These are phyloP conservation scores for Erysimum pusillum DNA, from an alignment of 441 rosid genomes.

Conservation along the genomic window DNA sequence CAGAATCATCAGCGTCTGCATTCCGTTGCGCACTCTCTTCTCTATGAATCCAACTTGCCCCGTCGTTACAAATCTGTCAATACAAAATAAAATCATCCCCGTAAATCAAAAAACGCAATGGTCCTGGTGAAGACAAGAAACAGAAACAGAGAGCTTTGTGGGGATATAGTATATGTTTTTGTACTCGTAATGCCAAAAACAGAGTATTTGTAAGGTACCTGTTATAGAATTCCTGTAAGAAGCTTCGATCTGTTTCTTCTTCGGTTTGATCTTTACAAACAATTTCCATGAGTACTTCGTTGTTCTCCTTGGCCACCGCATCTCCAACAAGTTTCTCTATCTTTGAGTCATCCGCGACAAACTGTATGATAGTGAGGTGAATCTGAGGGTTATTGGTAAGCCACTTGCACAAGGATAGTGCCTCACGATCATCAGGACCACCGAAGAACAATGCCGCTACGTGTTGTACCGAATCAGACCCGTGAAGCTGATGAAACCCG, in stretches of 20 bases:
- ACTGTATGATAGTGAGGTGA: constrained; percentile 68
- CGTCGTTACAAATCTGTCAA: constrained; percentile 64
- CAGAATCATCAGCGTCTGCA: constrained; percentile 54
- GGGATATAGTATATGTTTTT: too few species aligned
- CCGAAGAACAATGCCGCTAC: constrained; percentile 80
- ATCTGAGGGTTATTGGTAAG: constrained; percentile 56
- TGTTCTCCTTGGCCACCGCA: constrained; percentile 39
- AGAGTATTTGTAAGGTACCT: constrained; percentile 48
- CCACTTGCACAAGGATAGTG: constrained; percentile 70
- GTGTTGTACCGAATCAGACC: constrained; percentile 58
- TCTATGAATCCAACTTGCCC: constrained; percentile 70
- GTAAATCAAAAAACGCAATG: too few species aligned
- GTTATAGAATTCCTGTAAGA: constrained; percentile 65
- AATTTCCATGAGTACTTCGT: constrained; percentile 57
- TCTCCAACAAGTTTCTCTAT: constrained; percentile 28
- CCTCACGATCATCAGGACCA: constrained; percentile 93
- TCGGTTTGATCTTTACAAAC: constrained; percentile 53
- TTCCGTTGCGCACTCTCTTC: constrained; percentile 61
- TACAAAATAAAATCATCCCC: not conserved
- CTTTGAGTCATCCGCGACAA: constrained; percentile 41
- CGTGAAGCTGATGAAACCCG: constrained; percentile 71
- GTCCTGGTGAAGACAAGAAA: not conserved
- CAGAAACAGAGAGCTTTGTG: not conserved
- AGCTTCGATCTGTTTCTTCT: constrained; percentile 57
- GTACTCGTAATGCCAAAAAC: not conserved